Base-by-base conservation (phyloP, 768 basidiomycete species). In the Zangia roseola region DNA sequence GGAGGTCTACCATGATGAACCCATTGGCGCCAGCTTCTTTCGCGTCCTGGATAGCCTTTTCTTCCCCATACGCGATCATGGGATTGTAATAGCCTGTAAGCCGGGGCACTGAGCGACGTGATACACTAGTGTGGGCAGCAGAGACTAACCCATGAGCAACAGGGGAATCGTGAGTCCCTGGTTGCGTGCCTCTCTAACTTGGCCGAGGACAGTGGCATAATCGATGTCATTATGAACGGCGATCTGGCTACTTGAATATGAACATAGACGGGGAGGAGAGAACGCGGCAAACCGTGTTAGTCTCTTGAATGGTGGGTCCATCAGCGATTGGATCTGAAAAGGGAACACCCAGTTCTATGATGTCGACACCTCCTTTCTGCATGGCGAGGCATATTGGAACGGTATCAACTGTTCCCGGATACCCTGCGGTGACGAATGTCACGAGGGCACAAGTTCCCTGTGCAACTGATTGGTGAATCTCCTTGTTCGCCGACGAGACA, bases 1-100 rank as follows among this genome's bases (percentile, higher is more conserved):
- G 97, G 24, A 98, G 82, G 65, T 99, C 97, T 21, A 98, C 94
- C 72, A 99, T 83, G 57, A 98, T 94, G 64, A 94, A 99, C 1
- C 97, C 97, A 67, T 95, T 98, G 0, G 92, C 97, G 14, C 95
- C 95, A 16, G 92, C 93, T 49, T 85, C 84, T 39, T 72, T 77
- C 2, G 94, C 94, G 64, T 97, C 94, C 45, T 84, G 81, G 21
- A 98, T 93, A 5, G 95, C 88, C 65, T 83, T 88, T 52, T 95
- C 91, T 71, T 99, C 97, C 3, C 94, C 94, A 59, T 97, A 95
- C 0, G 94, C 91, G 36, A 98, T 77, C 30, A 98, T 68, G 13
- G 97, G 95, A 65, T 99, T 99, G 70, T 97, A 98, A 72, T 99
- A 99, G 28, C 95, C 95, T 98, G 56, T 5, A 23, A 14, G 25